Base-by-base conservation (phyloP, 352 stramenopile genomes). In the Chrysophaeum taylorii region DNA sequence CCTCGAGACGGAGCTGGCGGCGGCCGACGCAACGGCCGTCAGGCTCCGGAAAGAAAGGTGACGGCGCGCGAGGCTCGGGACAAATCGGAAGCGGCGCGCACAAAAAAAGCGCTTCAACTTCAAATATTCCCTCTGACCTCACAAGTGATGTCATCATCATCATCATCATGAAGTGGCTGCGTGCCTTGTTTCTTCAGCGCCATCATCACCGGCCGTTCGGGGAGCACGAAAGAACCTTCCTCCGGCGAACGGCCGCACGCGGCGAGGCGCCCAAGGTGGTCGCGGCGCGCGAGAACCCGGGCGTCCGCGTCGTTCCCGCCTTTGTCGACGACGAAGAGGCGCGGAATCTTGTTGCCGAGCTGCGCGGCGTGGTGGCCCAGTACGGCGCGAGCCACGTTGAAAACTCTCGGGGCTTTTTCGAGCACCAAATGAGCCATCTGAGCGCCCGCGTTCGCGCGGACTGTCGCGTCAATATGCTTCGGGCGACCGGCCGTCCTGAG, bases 241-340 rank as follows among this genome's bases (percentile, higher is more conserved):
- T 57, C 23, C 45, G 45, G 5, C 5, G 45, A 57, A 25, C 45
- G 7, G 7, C 18, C 7, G 9, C 18, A 57, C 12, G 9, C 23
- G 45, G 9, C 18, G 23, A 5, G 45, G 9, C 9, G 9, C 45
- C 5, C 18, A 1, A 68, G 2, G 60, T 68, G 2, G 60, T 29
- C 33, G 36, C 60, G 60, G 31, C 60, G 60, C 36, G 36, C 7
- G 45, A 57, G 23, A 68, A 68, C 60, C 60, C 39, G 21, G 33
- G 60, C 60, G 23, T 68, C 9, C 33, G 36, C 31, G 60, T 48
- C 36, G 7, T 60, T 21, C 48, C 48, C 18, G 48, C 7, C 48
- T 60, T 60, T 31, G 48, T 60, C 18, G 48, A 18, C 18, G 48
- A 18, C 18, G 21, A 21, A 18, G 48, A 60, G 48, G 18, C 25